Evolutionary conservation across 2,329 filamentous ascomycete genomes (phyloP).

Genomic region (Diaporthe citriasiana): DNA sequence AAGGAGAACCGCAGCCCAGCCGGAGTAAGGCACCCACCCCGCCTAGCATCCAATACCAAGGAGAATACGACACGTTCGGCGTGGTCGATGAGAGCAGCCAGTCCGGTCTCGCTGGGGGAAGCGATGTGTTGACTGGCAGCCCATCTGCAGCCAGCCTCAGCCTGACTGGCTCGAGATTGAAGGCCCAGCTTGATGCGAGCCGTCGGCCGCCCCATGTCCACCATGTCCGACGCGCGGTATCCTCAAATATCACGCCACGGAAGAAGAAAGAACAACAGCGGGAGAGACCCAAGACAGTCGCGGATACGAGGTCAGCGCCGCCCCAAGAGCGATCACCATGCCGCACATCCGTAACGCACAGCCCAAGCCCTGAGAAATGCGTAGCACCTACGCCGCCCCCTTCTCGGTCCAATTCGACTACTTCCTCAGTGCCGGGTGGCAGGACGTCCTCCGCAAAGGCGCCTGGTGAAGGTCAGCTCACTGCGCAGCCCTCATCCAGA

Average conservation of each 20-base stretch:
- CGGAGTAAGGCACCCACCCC: background rate
- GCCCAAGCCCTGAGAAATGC: background rate
- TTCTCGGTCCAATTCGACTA: slow-evolving; percentile 18
- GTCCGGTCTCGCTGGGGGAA: background rate
- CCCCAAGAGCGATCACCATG: background rate
- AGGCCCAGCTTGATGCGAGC: slow-evolving; percentile 39
- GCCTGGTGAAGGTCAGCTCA: background rate
- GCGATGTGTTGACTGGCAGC: background rate
- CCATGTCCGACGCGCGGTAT: slow-evolving; percentile 16
- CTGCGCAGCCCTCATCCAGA: background rate
- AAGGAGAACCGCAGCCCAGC: slow-evolving; percentile 2
- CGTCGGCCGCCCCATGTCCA: slow-evolving; percentile 18
- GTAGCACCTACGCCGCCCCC: slow-evolving; percentile 12
- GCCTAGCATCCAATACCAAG: background rate
- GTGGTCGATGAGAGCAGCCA: background rate
- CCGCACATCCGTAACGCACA: background rate
- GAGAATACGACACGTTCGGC: background rate
- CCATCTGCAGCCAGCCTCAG: slow-evolving; percentile 4
- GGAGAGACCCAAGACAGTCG: slow-evolving; percentile 20
- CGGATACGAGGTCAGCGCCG: slow-evolving; percentile 7
- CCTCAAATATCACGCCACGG: slow-evolving; percentile 15
- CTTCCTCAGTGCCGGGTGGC: background rate
- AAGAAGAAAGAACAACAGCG: slow-evolving; percentile 14
- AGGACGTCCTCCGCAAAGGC: background rate
- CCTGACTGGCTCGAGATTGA: slow-evolving; percentile 29